Percentiles rank a stretch among this genome's conserved stretches.
Conservation (phyloP, 75 land plant species). For the Chamaecyparis obtusa region DNA sequence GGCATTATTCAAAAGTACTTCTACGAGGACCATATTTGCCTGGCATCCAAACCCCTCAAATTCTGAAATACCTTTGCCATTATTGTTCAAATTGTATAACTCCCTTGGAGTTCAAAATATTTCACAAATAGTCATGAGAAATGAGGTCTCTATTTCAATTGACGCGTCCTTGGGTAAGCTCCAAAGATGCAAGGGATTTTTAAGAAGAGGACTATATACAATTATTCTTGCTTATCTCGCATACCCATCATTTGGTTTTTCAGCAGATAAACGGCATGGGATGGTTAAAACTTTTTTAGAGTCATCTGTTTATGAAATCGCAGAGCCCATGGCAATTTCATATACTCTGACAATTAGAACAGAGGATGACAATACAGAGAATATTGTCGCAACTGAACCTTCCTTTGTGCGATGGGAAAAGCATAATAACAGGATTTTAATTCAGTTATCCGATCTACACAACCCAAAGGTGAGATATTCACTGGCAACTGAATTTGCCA, state of each 20-base stretch:
- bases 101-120: slow-evolving; percentile 33
- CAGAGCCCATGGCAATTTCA: slow-evolving; percentile 19
- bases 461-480: slow-evolving; percentile 5
- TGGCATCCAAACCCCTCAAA: slow-evolving; percentile 35
- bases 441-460: slow-evolving; percentile 6
- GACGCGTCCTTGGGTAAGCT: neutral
- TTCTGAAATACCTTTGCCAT: slow-evolving; percentile 13
- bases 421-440: slow-evolving; percentile 19
- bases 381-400: slow-evolving; percentile 6
- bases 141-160: neutral
- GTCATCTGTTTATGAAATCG: slow-evolving; percentile 16
- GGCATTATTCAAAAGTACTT: slow-evolving; percentile 17
- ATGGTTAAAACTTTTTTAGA: slow-evolving; percentile 18
- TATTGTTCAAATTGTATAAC: slow-evolving; percentile 27
- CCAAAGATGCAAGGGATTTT: neutral
- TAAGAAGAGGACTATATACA: slow-evolving; percentile 20
- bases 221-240: slow-evolving; percentile 44
- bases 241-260: slow-evolving; percentile 17
- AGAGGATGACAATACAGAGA: neutral
- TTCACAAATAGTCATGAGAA: slow-evolving; percentile 30
- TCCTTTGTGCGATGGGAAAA: slow-evolving; percentile 36
- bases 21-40: slow-evolving; percentile 16
- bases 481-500: slow-evolving; percentile 37
- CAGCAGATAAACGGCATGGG: slow-evolving; percentile 26
- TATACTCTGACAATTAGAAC: slow-evolving; percentile 26